Conservation (phyloP, 1,284 basidiomycete species). For the Puccinia coronata region DNA sequence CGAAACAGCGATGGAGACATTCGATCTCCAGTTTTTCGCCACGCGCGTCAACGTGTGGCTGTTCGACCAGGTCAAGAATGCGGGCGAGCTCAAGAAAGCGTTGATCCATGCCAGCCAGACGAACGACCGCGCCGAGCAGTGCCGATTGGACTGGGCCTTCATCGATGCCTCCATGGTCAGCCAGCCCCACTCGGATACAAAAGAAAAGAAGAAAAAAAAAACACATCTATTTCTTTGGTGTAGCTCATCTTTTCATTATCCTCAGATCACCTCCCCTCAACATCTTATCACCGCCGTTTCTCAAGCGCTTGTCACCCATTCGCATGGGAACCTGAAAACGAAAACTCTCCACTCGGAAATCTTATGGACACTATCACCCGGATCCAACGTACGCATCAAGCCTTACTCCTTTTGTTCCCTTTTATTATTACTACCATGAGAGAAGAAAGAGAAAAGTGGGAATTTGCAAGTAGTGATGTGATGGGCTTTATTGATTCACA, state of each 20-base stretch:
- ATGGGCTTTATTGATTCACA: conserved; percentile 24
- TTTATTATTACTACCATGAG: not conserved
- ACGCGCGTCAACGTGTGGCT: conserved; percentile 67
- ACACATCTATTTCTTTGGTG: too few relatives aligned
- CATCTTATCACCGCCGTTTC: conserved; percentile 79
- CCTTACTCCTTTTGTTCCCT: not conserved
- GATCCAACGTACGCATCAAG: conserved; percentile 69
- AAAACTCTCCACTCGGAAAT: conserved; percentile 83
- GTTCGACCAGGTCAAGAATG: conserved; percentile 70
- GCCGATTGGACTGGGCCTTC: conserved; percentile 80
- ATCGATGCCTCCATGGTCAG: conserved; percentile 70
- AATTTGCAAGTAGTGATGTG: too few relatives aligned
- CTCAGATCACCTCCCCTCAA: conserved; percentile 70
- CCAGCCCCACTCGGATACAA: too few relatives aligned
- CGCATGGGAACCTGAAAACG: conserved; percentile 67
- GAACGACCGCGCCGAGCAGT: conserved; percentile 66
- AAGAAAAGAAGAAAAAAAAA: too few relatives aligned
- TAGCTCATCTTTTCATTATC: too few relatives aligned
- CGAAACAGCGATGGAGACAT: conserved; percentile 61
- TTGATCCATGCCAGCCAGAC: conserved; percentile 70
- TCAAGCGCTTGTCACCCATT: conserved; percentile 73
- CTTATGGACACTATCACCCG: conserved; percentile 76
- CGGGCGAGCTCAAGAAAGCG: conserved; percentile 66
- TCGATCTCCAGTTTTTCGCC: conserved; percentile 58
- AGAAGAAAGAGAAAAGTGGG: not conserved